Conservation (phyloP, 768 basidiomycete species). For the Baorangia bicolor region DNA sequence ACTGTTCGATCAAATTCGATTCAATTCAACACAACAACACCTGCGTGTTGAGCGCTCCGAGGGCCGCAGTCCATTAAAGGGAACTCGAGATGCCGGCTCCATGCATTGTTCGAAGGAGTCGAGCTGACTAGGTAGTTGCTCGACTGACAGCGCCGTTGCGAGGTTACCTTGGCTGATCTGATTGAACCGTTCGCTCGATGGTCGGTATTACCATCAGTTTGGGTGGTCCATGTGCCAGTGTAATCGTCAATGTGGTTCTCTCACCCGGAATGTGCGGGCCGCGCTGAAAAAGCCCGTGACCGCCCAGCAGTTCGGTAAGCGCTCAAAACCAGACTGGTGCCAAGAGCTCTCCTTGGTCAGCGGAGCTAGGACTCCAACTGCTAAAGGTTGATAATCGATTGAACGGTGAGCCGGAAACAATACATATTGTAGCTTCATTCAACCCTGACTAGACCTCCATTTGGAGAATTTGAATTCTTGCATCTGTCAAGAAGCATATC, state of each 20-base stretch:
- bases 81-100: neutral
- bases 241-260: neutral
- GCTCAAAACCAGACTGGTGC: neutral
- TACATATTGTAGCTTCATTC: neutral
- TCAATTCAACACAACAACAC: neutral
- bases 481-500: slow-evolving; percentile 13
- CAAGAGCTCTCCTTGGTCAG: neutral
- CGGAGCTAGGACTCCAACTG: neutral
- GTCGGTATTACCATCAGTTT: neutral
- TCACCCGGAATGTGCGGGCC: slow-evolving; percentile 10
- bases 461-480: slow-evolving; percentile 6
- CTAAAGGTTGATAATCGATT: neutral
- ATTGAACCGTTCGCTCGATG: neutral
- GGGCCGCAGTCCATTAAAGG: neutral
- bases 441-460: neutral
- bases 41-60: neutral
- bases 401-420: neutral
- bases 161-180: neutral
- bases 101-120: neutral
- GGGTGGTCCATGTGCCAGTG: neutral
- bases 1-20: slow-evolving; percentile 3
- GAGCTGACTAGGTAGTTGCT: neutral
- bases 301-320: neutral
- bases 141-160: neutral
- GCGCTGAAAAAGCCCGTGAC: neutral